These are phyloP conservation scores for Acacia acuminata DNA, from an alignment of 306 rosid genomes.

Conservation along the genomic window DNA sequence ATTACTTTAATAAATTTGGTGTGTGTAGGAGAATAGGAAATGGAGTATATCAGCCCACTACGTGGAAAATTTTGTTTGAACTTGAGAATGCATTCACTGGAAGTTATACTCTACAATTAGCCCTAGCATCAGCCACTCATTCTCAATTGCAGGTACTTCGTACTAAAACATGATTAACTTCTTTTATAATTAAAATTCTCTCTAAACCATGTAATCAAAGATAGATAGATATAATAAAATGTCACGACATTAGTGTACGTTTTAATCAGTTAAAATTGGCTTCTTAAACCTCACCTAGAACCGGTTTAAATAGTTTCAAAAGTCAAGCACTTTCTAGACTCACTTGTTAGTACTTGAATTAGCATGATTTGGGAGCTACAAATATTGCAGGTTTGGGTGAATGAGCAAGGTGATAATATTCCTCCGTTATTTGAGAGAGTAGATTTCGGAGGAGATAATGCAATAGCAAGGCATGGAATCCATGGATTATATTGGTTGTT, in stretches of 20 bases:
- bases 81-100: conserved; percentile 22
- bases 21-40: conserved; percentile 49
- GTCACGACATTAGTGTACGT: too few species aligned
- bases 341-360: neutral
- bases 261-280: too few species aligned
- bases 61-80: conserved; percentile 69
- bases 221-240: too few species aligned
- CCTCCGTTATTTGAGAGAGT: conserved; percentile 47
- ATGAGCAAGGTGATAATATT: conserved; percentile 14
- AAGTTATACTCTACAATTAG: conserved; percentile 73
- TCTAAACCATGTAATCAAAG: neutral
- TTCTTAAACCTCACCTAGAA: too few species aligned
- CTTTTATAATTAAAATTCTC: neutral
- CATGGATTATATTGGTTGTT: conserved; percentile 80
- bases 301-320: too few species aligned
- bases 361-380: neutral
- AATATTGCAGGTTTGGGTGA: conserved; percentile 58
- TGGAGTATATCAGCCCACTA: conserved; percentile 56
- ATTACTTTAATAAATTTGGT: neutral
- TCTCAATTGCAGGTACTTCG: conserved; percentile 55
- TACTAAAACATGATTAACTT: neutral
- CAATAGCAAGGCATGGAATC: conserved; percentile 92
- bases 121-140: conserved; percentile 59
- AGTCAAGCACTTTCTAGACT: too few species aligned
- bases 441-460: conserved; percentile 65